phyloP scores from a whole-genome alignment of 345 rosid genomes.

The Noccaea bulbosa region DNA sequence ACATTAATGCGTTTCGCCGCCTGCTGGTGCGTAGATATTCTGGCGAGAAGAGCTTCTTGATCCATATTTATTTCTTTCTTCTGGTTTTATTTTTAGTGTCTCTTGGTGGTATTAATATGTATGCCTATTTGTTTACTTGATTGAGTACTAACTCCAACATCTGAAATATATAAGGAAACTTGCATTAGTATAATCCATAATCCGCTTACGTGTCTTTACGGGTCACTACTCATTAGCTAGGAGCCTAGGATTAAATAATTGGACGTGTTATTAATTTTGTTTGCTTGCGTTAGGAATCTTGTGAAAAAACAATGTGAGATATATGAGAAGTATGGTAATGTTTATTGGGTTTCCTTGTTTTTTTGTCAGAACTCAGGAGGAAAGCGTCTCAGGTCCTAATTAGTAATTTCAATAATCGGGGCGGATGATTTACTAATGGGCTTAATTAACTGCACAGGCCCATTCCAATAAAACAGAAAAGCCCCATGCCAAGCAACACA shows the following conservation, averaged over 20 bases:
- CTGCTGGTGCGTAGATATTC: constrained; percentile 7
- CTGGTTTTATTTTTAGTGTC: not conserved
- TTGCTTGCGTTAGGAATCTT: not conserved
- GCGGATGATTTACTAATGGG: not conserved
- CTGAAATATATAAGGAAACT: not conserved
- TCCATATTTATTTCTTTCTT: constrained; percentile 26
- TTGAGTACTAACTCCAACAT: not conserved
- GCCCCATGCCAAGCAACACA: too few species aligned
- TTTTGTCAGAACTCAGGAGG: not conserved
- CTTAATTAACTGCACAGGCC: constrained; percentile 3
- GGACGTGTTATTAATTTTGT: not conserved
- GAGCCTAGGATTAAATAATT: too few species aligned
- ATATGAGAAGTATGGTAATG: too few species aligned
- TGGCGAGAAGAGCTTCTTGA: constrained; percentile 41
- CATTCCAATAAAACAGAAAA: not conserved
- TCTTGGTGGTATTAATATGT: not conserved
- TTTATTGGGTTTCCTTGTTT: too few species aligned
- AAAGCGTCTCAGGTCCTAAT: not conserved
- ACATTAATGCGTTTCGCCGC: constrained; percentile 51
- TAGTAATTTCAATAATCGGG: not conserved
- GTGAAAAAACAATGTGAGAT: not conserved
- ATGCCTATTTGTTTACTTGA: not conserved
- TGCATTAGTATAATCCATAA: not conserved
- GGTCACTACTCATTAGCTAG: too few species aligned
- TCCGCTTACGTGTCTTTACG: too few species aligned